Percentiles rank a stretch among this genome's conserved stretches.
Conservation (phyloP, 2,329 filamentous ascomycete genomes). For the Trichoderma sp. region DNA sequence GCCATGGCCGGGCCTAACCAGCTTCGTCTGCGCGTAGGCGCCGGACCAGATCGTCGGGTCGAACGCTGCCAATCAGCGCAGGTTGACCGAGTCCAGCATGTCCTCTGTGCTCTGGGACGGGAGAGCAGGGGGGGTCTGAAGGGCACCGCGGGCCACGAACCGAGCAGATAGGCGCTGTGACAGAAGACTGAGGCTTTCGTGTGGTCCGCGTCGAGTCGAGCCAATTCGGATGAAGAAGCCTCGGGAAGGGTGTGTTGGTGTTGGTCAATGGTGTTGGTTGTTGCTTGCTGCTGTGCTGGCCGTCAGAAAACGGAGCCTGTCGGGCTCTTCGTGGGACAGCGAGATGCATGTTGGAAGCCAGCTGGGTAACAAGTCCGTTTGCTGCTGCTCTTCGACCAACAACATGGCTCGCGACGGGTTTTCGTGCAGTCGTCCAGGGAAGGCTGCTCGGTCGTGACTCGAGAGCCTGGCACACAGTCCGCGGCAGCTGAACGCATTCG, state of each 20-base stretch:
- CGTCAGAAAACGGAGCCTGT: conserved; percentile 6
- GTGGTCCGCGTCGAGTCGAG: not conserved
- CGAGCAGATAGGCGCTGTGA: conserved; percentile 28
- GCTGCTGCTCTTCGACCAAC: conserved; percentile 10
- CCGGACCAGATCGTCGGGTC: conserved; percentile 43
- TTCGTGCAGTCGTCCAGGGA: not conserved
- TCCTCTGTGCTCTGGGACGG: not conserved
- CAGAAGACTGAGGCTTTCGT: not conserved
- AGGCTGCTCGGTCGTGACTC: not conserved
- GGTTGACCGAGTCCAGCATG: conserved; percentile 4
- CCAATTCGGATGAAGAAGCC: not conserved
- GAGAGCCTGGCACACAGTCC: not conserved
- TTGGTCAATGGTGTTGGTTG: no score
- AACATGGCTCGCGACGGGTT: conserved; percentile 1
- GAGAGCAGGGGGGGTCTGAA: conserved; percentile 15
- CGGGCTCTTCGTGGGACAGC: not conserved
- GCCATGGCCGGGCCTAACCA: conserved; percentile 30
- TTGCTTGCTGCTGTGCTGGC: conserved; percentile 4
- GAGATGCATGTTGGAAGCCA: conserved; percentile 7
- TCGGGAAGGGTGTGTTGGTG: not conserved
- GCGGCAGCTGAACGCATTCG: not conserved
- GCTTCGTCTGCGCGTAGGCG: conserved; percentile 39
- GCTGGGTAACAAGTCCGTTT: not conserved
- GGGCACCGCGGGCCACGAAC: conserved; percentile 25
- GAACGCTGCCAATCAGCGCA: conserved; percentile 28